Evolutionary conservation across 2,329 filamentous ascomycete genomes (phyloP).

Genomic region (Monosporascus cannonballus): DNA sequence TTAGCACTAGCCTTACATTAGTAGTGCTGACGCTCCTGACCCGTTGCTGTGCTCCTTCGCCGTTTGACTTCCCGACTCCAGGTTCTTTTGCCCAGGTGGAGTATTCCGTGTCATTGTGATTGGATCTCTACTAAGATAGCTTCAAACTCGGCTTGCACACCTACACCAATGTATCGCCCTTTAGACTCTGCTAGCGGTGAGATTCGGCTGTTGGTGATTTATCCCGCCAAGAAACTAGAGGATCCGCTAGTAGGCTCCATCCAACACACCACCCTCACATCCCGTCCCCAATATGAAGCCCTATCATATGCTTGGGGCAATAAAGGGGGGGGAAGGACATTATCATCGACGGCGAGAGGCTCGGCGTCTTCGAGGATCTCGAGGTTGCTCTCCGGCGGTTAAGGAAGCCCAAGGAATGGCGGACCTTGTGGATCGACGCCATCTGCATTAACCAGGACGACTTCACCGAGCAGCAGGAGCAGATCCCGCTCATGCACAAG

Average conservation of each 20-base stretch:
- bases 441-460: conserved; percentile 11
- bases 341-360: conserved; percentile 1
- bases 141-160: too few relatives aligned
- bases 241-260: neutral
- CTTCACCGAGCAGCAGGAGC: conserved; percentile 1
- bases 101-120: too few relatives aligned
- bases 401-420: conserved; percentile 1
- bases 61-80: too few relatives aligned
- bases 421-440: conserved; percentile 9
- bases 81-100: too few relatives aligned
- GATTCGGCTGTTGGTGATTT: conserved; percentile 1
- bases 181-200: neutral
- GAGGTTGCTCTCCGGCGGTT: conserved; percentile 5
- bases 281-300: conserved; percentile 4
- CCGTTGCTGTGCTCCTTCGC: too few relatives aligned
- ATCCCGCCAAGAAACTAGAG: neutral
- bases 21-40: too few relatives aligned
- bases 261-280: neutral
- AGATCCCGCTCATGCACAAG: conserved; percentile 7
- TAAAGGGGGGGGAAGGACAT: conserved; percentile 3
- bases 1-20: too few relatives aligned
- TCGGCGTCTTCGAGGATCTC: conserved; percentile 2
- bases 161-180: neutral
- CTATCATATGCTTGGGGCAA: conserved; percentile 11
- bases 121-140: too few relatives aligned